A percentile compares a stretch with the other conserved stretches of the same genome.
Conservation (phyloP, 2,329 filamentous ascomycete genomes). For the Davidsoniella australis region DNA sequence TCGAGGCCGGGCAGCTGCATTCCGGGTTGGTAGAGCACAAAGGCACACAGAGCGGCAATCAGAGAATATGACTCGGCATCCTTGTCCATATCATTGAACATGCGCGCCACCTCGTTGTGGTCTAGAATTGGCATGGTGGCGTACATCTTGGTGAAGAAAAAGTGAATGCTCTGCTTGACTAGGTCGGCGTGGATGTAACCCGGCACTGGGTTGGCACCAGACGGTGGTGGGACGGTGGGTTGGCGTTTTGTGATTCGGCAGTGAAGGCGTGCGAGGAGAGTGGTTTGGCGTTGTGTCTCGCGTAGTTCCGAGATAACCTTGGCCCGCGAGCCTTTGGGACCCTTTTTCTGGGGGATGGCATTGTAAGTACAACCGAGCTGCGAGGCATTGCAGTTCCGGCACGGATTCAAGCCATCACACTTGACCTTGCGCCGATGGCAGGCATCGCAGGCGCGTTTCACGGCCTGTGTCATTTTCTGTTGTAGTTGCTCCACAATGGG, state of each 20-base stretch:
- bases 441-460: constrained; percentile 51
- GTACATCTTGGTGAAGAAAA: constrained; percentile 54
- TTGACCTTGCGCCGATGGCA: constrained; percentile 62
- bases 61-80: constrained; percentile 47
- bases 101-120: constrained; percentile 38
- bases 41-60: constrained; percentile 46
- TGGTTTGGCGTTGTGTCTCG: constrained; percentile 50
- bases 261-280: constrained; percentile 43
- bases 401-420: constrained; percentile 54
- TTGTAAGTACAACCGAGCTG: constrained; percentile 57
- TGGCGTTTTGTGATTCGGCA: constrained; percentile 35
- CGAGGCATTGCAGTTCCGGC: constrained; percentile 51
- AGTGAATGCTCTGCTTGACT: constrained; percentile 48
- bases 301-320: constrained; percentile 61
- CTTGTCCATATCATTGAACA: constrained; percentile 42
- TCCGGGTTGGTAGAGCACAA: constrained; percentile 52
- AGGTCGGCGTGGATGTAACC: constrained; percentile 44
- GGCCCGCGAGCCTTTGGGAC: constrained; percentile 55
- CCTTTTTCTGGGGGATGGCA: constrained; percentile 59
- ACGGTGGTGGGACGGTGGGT: constrained; percentile 19
- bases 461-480: constrained; percentile 30
- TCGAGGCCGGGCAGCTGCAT: constrained; percentile 43
- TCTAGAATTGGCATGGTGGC: constrained; percentile 45
- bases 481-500: constrained; percentile 7
- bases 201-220: constrained; percentile 31